Base-by-base conservation (phyloP, 176 grass and related monocot species). In the Oryza officinalis region DNA sequence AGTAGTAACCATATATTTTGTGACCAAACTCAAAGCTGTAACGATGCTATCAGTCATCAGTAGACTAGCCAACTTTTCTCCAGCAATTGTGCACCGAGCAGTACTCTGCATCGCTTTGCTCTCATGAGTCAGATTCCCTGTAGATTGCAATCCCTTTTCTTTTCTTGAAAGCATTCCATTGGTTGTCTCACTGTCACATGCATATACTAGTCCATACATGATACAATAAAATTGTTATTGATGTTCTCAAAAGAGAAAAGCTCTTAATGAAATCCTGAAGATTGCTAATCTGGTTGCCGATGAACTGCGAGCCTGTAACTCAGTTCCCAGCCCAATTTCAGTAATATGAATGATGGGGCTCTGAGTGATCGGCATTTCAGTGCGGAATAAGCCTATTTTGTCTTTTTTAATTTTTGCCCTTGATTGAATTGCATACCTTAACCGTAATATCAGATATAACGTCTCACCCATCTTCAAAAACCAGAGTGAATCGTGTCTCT, bases 191-290 rank as follows among this genome's bases (percentile, higher is more conserved):
- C 13, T 47, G 15, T 50, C 47, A 50, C 15, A 50, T 71, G 20
- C 3, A 17, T 3, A n/a, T 81, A 67, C 17, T 57, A 86, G 88
- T 66, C 78, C 27, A 78, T 73, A 67, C 14, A 86, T 32, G 22
- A n/a, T 86, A 67, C 11, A 12, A 81, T 26, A 89, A 86, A 37
- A 45, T 13, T 82, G 32, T 32, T 32, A 32, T 32, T 32, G 3
- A 32, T 32, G 32, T 32, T 32, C 32, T 32, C 2, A 32, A 32
- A 32, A 30, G 30, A 30, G 30, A 30, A 30, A 81, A 50, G 65
- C 78, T 32, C 33, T 89, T 13, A 78, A 86, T 17, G 78, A 89
- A 65, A 18, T 86, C 11, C 78, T 89, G 28, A 66, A 71, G 28
- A 27, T 11, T 23, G 71, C 9, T 25, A 77, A 71, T 13, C 14